Evolutionary conservation across 306 rosid species (phyloP).

Genomic region (Purshia tridentata): DNA sequence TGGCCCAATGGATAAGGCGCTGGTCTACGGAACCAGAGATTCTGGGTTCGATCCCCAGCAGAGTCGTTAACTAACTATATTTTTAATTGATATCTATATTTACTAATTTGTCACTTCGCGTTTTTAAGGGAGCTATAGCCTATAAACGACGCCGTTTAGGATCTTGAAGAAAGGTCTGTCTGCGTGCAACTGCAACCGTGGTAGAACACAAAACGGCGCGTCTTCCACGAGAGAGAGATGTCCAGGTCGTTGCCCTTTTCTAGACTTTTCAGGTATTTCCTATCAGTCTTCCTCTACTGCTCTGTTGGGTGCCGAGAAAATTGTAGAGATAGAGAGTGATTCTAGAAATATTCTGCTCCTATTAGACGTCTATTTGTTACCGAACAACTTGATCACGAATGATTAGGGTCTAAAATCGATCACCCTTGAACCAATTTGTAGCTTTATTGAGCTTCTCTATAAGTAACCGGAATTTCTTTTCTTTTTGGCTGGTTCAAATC

Average conservation of each 20-base stretch:
- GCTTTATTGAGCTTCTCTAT: not conserved
- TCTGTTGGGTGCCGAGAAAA: not conserved
- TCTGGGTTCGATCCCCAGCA: conserved; percentile 96
- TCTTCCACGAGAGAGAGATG: conserved; percentile 23
- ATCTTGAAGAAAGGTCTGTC: not conserved
- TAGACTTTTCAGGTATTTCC: conserved; percentile 50
- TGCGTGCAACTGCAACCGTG: not conserved
- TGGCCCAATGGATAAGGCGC: conserved; percentile 98
- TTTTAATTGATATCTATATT: no score
- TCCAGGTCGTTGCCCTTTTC: conserved; percentile 58
- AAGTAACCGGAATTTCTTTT: not conserved
- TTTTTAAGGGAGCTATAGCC: not conserved
- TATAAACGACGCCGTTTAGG: not conserved
- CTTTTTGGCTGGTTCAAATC: not conserved
- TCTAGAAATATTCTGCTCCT: no score
- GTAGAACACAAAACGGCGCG: conserved; percentile 7
- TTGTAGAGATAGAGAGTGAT: not conserved
- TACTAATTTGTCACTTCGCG: not conserved
- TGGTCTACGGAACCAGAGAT: conserved; percentile 97
- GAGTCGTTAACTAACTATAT: no score
- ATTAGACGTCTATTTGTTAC: no score
- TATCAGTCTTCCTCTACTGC: no score
- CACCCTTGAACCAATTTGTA: no score
- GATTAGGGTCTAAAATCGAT: no score
- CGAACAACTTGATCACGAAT: no score